Conservation (phyloP, 2,329 filamentous ascomycete species). For the Alternaria rosae region DNA sequence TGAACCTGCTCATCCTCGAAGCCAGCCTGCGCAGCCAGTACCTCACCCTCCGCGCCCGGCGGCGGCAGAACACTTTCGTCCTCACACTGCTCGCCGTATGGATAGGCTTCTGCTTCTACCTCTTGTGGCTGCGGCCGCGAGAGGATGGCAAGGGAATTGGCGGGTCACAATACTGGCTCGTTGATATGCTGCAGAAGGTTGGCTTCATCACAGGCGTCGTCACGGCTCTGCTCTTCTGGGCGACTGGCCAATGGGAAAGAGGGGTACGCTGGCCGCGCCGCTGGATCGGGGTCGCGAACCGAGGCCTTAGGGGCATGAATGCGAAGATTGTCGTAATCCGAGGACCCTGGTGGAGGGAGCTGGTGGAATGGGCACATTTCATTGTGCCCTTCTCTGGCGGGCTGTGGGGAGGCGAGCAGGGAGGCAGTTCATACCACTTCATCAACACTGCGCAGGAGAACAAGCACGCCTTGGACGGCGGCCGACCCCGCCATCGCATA, state of each 20-base stretch:
- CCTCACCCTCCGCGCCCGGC: conserved; percentile 83
- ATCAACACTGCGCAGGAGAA: conserved; percentile 67
- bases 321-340: conserved; percentile 92
- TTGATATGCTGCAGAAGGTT: conserved; percentile 89
- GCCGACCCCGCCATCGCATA: conserved; percentile 37
- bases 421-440: conserved; percentile 75
- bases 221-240: conserved; percentile 87
- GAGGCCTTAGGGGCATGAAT: conserved; percentile 90
- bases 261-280: conserved; percentile 92
- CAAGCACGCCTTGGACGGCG: conserved; percentile 32
- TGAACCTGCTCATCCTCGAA: conserved; percentile 97
- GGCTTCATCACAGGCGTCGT: conserved; percentile 91
- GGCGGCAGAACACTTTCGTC: conserved; percentile 93
- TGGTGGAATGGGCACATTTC: conserved; percentile 75
- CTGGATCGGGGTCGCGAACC: conserved; percentile 89
- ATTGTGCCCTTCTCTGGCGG: conserved; percentile 73
- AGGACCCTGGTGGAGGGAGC: conserved; percentile 81
- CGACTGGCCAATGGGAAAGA: conserved; percentile 93
- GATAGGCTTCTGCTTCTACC: conserved; percentile 86
- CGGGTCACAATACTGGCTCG: conserved; percentile 94
- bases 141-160: conserved; percentile 92
- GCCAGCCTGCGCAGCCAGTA: conserved; percentile 92
- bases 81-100: conserved; percentile 79
- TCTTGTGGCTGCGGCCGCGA: conserved; percentile 91
- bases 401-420: conserved; percentile 54